Evolutionary conservation across 768 basidiomycete species (phyloP).

Genomic region (Stropharia rugosoannulata): DNA sequence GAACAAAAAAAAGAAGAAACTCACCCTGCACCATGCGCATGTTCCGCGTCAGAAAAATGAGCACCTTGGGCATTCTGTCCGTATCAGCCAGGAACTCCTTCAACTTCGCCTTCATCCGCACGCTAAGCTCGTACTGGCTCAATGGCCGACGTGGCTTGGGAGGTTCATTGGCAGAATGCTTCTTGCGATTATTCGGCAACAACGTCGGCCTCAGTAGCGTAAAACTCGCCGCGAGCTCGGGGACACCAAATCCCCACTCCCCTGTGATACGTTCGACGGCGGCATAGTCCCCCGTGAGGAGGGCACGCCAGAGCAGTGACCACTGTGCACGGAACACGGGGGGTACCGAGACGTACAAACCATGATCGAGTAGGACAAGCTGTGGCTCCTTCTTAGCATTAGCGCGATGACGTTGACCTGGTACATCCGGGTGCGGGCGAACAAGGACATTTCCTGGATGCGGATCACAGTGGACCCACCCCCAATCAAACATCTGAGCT

Average conservation of each 20-base stretch:
- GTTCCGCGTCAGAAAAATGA: conserved; percentile 75
- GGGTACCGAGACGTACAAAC: conserved; percentile 76
- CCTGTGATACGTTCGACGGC: conserved; percentile 49
- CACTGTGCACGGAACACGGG: conserved; percentile 74
- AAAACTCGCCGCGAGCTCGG: conserved; percentile 73
- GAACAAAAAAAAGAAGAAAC: no score
- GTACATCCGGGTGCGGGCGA: conserved; percentile 48
- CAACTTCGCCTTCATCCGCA: conserved; percentile 65
- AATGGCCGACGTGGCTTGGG: conserved; percentile 29
- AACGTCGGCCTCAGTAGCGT: conserved; percentile 65
- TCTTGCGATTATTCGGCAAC: conserved; percentile 34
- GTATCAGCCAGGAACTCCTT: conserved; percentile 70
- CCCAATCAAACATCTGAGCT: conserved; percentile 90
- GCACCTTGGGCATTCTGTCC: conserved; percentile 74
- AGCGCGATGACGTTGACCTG: no score
- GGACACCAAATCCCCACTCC: conserved; percentile 68
- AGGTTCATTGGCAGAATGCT: conserved; percentile 20
- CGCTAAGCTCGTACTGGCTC: conserved; percentile 68
- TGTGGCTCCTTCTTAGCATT: conserved; percentile 43
- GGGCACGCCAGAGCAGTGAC: conserved; percentile 71
- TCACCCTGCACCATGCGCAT: conserved; percentile 65
- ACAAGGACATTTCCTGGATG: conserved; percentile 81
- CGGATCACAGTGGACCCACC: conserved; percentile 82
- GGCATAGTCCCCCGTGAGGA: conserved; percentile 55
- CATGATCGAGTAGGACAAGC: conserved; percentile 89